Conservation (phyloP, 441 rosid genomes). For the Metrosideros polymorpha region DNA sequence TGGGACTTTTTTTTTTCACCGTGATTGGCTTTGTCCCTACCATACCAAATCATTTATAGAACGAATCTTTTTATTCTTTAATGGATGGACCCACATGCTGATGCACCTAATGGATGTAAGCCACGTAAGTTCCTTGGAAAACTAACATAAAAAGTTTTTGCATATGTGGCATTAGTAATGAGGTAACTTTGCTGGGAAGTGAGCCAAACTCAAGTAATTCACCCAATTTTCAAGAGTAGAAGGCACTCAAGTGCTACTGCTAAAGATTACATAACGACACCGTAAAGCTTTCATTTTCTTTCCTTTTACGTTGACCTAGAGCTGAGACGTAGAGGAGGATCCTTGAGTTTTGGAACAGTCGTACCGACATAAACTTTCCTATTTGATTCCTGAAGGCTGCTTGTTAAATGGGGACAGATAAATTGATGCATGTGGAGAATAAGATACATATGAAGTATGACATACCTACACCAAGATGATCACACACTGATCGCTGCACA, state of each 20-base stretch:
- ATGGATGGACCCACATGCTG: neutral
- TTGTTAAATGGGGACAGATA: neutral
- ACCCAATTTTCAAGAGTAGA: slow-evolving; percentile 25
- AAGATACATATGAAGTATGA: neutral
- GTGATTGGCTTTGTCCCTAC: neutral
- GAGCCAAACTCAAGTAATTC: slow-evolving; percentile 16
- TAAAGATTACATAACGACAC: neutral
- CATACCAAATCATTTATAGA: neutral
- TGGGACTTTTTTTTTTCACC: neutral
- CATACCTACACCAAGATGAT: neutral
- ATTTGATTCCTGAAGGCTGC: neutral
- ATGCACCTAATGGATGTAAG: neutral
- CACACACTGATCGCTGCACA: neutral
- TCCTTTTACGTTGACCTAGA: neutral
- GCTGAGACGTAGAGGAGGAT: neutral
- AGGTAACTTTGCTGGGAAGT: slow-evolving; percentile 41
- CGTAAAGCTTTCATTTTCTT: neutral
- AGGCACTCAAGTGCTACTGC: slow-evolving; percentile 27
- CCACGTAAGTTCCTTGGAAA: neutral
- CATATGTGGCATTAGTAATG: neutral
- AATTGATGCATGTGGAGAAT: neutral
- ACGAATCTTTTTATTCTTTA: neutral
- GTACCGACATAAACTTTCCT: neutral
- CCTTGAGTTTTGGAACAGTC: neutral
- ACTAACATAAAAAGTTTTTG: neutral